Percentiles rank a stretch among this genome's conserved stretches.
Conservation (phyloP, 1,139 yeast species). For the Groenewaldozyma sp. region DNA sequence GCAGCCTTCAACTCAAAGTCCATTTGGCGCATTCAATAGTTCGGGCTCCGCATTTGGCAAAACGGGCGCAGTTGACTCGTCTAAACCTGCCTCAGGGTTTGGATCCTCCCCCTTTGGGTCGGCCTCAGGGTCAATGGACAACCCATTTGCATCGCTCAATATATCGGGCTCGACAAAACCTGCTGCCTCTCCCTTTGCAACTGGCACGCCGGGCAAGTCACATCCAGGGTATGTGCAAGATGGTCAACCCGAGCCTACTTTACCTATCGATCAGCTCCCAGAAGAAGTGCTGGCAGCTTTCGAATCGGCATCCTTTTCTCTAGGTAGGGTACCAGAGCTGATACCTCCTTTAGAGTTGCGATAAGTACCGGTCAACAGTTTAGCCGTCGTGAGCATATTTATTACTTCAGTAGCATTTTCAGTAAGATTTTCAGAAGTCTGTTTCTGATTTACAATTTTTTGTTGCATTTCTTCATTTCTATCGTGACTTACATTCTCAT, state of each 20-base stretch:
- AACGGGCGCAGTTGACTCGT: too few species aligned
- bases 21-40: too few species aligned
- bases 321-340: constrained; percentile 70
- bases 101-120: background rate
- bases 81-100: too few species aligned
- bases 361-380: constrained; percentile 18
- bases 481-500: background rate
- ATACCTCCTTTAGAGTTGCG: constrained; percentile 60
- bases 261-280: constrained; percentile 34
- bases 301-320: constrained; percentile 39
- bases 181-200: background rate
- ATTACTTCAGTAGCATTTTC: too few species aligned
- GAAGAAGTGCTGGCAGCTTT: constrained; percentile 42
- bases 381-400: background rate
- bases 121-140: background rate
- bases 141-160: background rate
- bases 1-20: too few species aligned
- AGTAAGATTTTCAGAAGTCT: too few species aligned
- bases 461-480: constrained; percentile 5
- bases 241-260: constrained; percentile 27
- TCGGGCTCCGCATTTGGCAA: too few species aligned
- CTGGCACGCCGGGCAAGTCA: background rate
- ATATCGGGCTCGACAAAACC: background rate
- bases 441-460: background rate
- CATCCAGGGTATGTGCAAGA: constrained; percentile 28